Percentiles rank a stretch among this genome's conserved stretches.
phyloP scores from a whole-genome alignment of 2,329 filamentous ascomycete species.

The Colletotrichum plurivorum region DNA sequence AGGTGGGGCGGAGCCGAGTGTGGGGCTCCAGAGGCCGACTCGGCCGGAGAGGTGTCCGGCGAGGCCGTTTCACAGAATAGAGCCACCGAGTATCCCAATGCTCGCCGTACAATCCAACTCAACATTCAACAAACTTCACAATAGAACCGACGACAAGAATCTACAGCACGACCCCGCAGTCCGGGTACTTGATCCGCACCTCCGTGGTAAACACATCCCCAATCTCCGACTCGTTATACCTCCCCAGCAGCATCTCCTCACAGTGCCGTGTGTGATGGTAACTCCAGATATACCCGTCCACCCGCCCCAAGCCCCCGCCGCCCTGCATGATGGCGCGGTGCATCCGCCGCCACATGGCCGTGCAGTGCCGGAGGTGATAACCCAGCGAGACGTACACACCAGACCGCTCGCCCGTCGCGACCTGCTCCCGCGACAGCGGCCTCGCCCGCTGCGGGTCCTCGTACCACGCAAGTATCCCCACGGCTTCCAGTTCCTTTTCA shows the following conservation, averaged over 20 bases:
- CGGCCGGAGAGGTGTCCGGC: too few relatives aligned
- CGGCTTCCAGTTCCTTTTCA: constrained; percentile 14
- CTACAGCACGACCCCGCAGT: constrained; percentile 24
- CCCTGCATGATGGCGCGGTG: constrained; percentile 33
- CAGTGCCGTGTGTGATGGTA: constrained; percentile 37
- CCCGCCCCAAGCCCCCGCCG: constrained; percentile 26
- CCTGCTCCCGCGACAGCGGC: constrained; percentile 10
- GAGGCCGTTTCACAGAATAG: too few relatives aligned
- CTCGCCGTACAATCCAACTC: too few relatives aligned
- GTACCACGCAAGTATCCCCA: constrained; percentile 25
- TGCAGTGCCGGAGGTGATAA: constrained; percentile 36
- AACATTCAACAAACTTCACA: too few relatives aligned
- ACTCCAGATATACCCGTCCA: constrained; percentile 33
- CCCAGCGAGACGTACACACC: constrained; percentile 28
- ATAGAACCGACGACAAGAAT: neutral
- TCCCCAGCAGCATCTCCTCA: constrained; percentile 32
- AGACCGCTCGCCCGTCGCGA: constrained; percentile 24
- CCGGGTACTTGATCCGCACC: constrained; percentile 37
- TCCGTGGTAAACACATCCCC: constrained; percentile 26
- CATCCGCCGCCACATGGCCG: constrained; percentile 36
- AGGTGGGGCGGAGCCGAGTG: too few relatives aligned
- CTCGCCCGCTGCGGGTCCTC: constrained; percentile 10
- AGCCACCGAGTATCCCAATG: too few relatives aligned
- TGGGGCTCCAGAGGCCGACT: too few relatives aligned
- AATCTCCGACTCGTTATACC: neutral